Base-by-base conservation (phyloP, 352 stramenopile species). In the Globisporangium iwayamae region DNA sequence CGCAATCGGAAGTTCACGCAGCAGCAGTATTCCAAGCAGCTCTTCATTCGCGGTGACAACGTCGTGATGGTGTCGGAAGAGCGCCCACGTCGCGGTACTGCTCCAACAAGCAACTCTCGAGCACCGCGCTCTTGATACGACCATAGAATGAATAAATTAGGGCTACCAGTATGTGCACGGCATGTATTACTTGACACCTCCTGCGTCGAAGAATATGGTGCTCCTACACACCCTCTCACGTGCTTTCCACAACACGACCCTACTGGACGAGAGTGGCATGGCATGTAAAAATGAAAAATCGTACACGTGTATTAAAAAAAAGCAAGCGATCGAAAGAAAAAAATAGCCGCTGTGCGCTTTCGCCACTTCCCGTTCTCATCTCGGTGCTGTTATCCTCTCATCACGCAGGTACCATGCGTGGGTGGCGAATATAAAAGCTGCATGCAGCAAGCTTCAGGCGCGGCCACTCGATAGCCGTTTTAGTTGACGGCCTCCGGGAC, bases 21-120 rank as follows among this genome's bases (percentile, higher is more conserved):
- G 38, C 71, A 62, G n/a, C 68, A 78, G 43, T 83, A 85, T 58
- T 46, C 90, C 54, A 90, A 92, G 68, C 89, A 98, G 71, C 71
- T 98, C 34, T 87, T 98, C 61, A 79, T 98, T 30, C 81, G 94
- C 32, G 94, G 94, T 13, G 94, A 98, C 69, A 98, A 96, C 70
- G 79, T 98, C 57, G 92, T 98, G 36, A 68, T 68, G 63, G 46
- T 56, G 7, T 36, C 34, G 50, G 50, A 56, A 56, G 50, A 56
- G 50, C 28, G 50, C 20, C 11, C 50, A 8, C 50, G 50, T 16
- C 50, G 50, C 25, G 50, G 28, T 22, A 20, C 11, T 18, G 11
- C 11, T 43, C 38, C 38, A 22, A 5, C 28, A 13, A 22, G 13
- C 13, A 39, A 38, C 28, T 55, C 48, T 38, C 48, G 48, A 38